Conservation (phyloP, 208 protist genomes). For the Leishmania aethiopica region DNA sequence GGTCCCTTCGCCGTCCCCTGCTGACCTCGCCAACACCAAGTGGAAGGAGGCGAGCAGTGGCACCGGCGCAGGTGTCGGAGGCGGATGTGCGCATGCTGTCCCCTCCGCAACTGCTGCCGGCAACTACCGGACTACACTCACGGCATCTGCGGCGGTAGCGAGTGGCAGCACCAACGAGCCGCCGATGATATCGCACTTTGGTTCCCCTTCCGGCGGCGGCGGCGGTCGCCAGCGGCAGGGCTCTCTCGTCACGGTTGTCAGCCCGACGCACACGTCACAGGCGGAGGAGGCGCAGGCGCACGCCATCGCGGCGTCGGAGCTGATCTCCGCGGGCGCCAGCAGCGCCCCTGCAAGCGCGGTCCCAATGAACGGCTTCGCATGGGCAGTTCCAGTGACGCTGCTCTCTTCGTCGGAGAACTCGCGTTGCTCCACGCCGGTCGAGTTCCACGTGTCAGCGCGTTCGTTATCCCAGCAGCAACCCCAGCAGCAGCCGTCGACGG, state of each 20-base stretch:
- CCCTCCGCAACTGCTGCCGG: neutral
- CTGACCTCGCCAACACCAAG: neutral
- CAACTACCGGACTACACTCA: neutral
- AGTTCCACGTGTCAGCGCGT: neutral
- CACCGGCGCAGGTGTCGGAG: neutral
- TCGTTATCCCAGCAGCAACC: neutral
- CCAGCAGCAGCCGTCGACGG: neutral
- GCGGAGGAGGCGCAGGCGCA: neutral
- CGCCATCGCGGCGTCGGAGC: neutral
- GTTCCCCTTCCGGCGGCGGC: neutral
- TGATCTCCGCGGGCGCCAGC: neutral
- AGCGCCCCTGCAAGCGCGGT: neutral
- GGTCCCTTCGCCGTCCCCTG: neutral
- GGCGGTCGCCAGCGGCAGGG: constrained; percentile 16
- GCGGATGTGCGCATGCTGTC: neutral
- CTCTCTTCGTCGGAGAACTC: constrained; percentile 4
- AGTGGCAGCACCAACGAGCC: neutral
- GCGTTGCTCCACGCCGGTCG: neutral
- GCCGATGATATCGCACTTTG: neutral
- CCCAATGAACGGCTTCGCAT: neutral
- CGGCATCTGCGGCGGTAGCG: neutral
- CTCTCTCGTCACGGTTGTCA: constrained; percentile 15
- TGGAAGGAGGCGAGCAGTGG: constrained; percentile 16
- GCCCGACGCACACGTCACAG: constrained; percentile 20
- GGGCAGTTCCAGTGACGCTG: neutral